Evolutionary conservation across 371 early-diverging fungal genomes (phyloP), one percentile per base, ranked within the genome.

Genomic region (Mortierella sp.): DNA sequence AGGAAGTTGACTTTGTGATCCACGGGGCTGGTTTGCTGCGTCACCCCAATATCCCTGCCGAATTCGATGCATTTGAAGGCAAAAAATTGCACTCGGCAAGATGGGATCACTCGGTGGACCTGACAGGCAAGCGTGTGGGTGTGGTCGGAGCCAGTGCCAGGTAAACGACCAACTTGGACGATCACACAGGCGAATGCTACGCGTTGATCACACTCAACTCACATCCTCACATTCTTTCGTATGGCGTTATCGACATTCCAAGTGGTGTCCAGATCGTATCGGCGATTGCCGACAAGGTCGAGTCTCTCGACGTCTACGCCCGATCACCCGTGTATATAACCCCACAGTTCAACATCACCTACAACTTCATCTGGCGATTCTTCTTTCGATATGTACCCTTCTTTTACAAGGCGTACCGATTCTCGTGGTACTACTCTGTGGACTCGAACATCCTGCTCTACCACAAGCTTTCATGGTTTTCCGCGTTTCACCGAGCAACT

Each of bases 1-100:
- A 39, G 22, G 76, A 68, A 43, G 64, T 49, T 10, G 69, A 76
- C 31, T 46, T 68, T 1, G 69, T 76, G 10, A 27, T 68, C 37
- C 64, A 60, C 37, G 59, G 49, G 12, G 44, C 65, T 0, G 76
- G 76, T 29, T 27, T 68, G 1, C 56, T 76, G 3, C 50, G 76
- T 7, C 7, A 68, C 29, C 76, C 76, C 3, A 63, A 54, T 6
- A 45, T 76, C 47, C 76, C 76, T 13, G 60, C 68, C 34, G 65
- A 76, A 54, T 76, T 68, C 49, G 65, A 64, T 4, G 63, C 63
- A 3, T 76, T 76, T 48, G 58, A 76, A 10, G 76, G 76, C 3
- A 19, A 37, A 12, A 64, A 52, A 34, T 76, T 63, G 65, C 76
- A 76, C 9, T 64, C 76, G 1, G 76, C 76, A 7, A 51, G 61